Base-by-base conservation (phyloP, 495 filamentous ascomycete genomes). In the Penicilliopsis zonata region DNA sequence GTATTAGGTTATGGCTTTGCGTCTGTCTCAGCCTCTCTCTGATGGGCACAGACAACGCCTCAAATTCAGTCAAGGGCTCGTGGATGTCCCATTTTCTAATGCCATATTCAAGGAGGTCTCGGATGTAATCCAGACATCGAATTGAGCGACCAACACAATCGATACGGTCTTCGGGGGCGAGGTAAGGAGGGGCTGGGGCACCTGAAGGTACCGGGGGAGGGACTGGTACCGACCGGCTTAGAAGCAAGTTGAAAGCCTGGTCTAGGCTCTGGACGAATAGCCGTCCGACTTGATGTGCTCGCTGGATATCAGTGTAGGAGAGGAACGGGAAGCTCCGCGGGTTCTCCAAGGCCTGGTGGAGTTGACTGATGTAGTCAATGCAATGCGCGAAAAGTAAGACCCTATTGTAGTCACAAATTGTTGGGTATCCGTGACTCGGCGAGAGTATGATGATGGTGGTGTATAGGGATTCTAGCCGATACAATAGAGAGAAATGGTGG, bases 401-500 rank as follows among this genome's bases (percentile, higher is more conserved):
- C 41, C 79, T 76, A 24, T 70, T 80, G 43, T 84, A 82, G 9
- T 76, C 65, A 17, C 68, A 71, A 16, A 80, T 63, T 0, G 62
- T 54, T 3, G 78, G 74, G n/a, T 73, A 66, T 40, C 75, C 61
- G 3, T 75, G 69, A 14, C 75, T 79, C 1, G 85, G 81, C 2
- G 85, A 82, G 6, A 93, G 61, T 34, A 85, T 76, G 51, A 90
- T 81, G 28, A 92, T 74, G 37, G 77, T 86, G 41, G 79, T 83
- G 53, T 90, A 95, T 8, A 86, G 65, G 34, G 85, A 53, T 53
- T 95, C 87, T 10, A 90, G 67, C 31, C 82, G 73, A 37, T 92
- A 80, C 36, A 83, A 69, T 21, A 78, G 69, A 9, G 72, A 67
- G 40, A 82, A 72, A 36, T 64, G 65, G 2, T 59, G 49, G 8